These are phyloP conservation scores for Boletus coccyginus DNA, from an alignment of 768 basidiomycete species.

Conservation along the genomic window DNA sequence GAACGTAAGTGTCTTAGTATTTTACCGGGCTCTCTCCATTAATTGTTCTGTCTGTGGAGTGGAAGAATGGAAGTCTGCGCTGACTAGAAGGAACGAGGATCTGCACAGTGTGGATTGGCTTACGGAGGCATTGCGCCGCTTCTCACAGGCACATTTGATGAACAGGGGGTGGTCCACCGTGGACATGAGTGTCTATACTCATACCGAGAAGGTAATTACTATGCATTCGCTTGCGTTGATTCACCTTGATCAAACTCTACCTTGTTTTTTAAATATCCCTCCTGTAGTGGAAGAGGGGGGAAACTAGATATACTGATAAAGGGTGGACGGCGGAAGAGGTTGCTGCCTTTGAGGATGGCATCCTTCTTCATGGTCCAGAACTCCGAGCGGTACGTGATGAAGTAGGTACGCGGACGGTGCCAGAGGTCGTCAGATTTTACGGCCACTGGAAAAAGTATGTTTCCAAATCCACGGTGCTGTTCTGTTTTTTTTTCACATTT, in stretches of 20 bases:
- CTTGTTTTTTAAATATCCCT: neutral
- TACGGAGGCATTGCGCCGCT: conserved; percentile 68
- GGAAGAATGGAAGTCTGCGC: conserved; percentile 58
- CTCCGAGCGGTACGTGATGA: conserved; percentile 77
- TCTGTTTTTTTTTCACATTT: conserved; percentile 9
- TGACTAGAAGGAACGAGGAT: conserved; percentile 53
- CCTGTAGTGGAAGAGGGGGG: conserved; percentile 68
- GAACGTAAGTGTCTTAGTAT: conserved; percentile 46
- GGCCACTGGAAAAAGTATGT: conserved; percentile 82
- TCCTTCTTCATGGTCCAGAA: conserved; percentile 71
- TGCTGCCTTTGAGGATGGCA: conserved; percentile 74
- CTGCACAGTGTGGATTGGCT: conserved; percentile 74
- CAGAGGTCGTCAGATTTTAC: conserved; percentile 81
- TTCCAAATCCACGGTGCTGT: neutral
- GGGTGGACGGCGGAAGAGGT: conserved; percentile 71
- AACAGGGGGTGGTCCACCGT: conserved; percentile 58
- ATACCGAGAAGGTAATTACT: conserved; percentile 59
- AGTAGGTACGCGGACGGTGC: conserved; percentile 62
- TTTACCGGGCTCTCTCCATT: neutral
- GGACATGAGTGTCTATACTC: conserved; percentile 56
- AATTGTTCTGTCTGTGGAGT: conserved; percentile 39
- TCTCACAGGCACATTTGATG: conserved; percentile 64
- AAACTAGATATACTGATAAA: conserved; percentile 64
- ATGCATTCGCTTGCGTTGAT: conserved; percentile 7
- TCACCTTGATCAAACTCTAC: conserved; percentile 8